Base-by-base conservation (phyloP, 257 asterid species). In the Penstemon davidsonii region DNA sequence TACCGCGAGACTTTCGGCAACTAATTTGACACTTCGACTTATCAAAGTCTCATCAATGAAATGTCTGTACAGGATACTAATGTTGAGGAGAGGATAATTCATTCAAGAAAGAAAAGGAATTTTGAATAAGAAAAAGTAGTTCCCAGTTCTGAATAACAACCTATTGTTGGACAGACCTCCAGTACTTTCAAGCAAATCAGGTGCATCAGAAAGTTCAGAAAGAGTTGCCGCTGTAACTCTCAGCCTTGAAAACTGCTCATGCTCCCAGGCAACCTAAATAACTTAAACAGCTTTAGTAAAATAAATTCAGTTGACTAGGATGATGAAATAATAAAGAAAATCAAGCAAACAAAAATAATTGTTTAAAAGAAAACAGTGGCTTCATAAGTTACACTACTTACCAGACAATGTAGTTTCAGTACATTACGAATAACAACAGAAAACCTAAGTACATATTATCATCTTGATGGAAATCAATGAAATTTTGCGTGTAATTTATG, bases 181-280 rank as follows among this genome's bases (percentile, higher is more conserved):
- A 69, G 90, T 70, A 68, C 75, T 73, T 82, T 91, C 92, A 64
- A 94, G 88, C 72, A 91, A 81, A 66, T 86, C 99, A 74, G 99
- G 97, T 56, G 99, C 95, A 50, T 78, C 75, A 66, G 96, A 82
- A 67, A 82, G 89, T 71, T 73, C 79, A 12, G 99, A 94, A 62
- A 94, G 80, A 12, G 99, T 91, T 64, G 92, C 99, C 33, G 99
- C 99, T 56, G 97, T 94, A 37, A 91, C 85, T 82, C 96, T 82
- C 78, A 81, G 73, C 78, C 92, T 90, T 36, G 99, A 94, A 76
- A 94, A 94, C 66, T 94, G 99, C 64, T 94, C 99, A 47, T 94
- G 99, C 91, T 94, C 99, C 99, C 99, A 94, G 40, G 99, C 96
- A 64, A 94, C 96, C 99, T 94, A 67, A 85, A 66, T 25, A 65